Base-by-base conservation (phyloP, 805 yeast genomes). In the Cyberlindnera suaveolens region DNA sequence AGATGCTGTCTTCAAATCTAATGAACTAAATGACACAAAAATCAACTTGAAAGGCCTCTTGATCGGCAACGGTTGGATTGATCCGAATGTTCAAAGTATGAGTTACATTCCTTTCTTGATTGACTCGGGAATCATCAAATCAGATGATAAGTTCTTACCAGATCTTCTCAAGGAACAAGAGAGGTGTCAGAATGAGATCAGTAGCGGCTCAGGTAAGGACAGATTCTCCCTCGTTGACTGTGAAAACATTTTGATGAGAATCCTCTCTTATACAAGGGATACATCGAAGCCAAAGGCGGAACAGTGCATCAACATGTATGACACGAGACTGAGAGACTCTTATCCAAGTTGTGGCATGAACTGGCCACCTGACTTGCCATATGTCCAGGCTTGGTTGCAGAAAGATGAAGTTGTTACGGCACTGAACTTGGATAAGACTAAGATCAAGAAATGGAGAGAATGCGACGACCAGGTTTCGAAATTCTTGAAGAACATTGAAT, bases 1-100 rank as follows among this genome's bases (percentile, higher is more conserved):
- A 0, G 67, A 75, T 32, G 78, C 77, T 1, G 69, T 91, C 5
- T 52, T 78, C 38, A 65, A 70, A 2, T 65, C 74, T 32, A 77
- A 81, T 55, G 50, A 65, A 16, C 43, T 45, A 1, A 43, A 47
- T 5, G 36, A 38, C 4, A 27, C 45, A 9, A 39, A 51, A 3
- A 50, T 72, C 31, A 68, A 80, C 43, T 61, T 90, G 44, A 69
- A 75, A 47, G 93, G 91, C 0, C 59, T 88, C 8, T 50, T 89
- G 49, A 82, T 93, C 45, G 96, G 96, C 14, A 91, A 91, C 64
- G 97, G 96, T 1, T 91, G 96, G 96, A 78, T 90, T 13, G 90
- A 88, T 38, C 97, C 98, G 1, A 77, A 81, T 48, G 74, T 76
- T 35, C 99, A 93, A 67, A 81, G 91, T 41, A 69, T 87, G 47